A percentile compares a stretch with the other conserved stretches of the same genome.
Evolutionary conservation across 192 early-diverging fungal genomes (phyloP).

Genomic region (Coemansia sp.): DNA sequence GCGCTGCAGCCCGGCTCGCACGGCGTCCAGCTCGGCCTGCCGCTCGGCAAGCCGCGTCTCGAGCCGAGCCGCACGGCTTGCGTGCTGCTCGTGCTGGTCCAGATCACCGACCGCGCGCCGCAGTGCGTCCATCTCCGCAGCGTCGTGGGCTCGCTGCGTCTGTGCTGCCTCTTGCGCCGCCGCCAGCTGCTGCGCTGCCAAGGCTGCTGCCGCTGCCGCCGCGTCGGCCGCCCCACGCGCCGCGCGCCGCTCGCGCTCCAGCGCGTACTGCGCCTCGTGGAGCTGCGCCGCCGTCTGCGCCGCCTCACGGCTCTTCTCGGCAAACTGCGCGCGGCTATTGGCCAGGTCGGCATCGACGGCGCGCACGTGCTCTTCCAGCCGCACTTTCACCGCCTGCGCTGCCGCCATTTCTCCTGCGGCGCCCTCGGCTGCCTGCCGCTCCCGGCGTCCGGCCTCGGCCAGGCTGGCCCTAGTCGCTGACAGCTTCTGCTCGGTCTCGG

Average conservation of each 20-base stretch:
- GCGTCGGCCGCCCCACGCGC: conserved; percentile 9
- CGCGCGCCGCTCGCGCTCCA: conserved; percentile 34
- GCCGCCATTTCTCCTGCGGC: conserved; percentile 8
- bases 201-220: conserved; percentile 17
- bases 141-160: conserved; percentile 5
- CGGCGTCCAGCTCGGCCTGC: conserved; percentile 42
- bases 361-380: conserved; percentile 37
- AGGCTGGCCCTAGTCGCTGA: no score
- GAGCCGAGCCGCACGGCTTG: conserved; percentile 28
- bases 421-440: no score
- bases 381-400: conserved; percentile 9
- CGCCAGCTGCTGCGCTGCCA: conserved; percentile 23
- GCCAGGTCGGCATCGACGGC: conserved; percentile 44
- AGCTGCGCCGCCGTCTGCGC: conserved; percentile 31
- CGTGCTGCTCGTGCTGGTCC: conserved; percentile 18
- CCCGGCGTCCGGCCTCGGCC: no score
- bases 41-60: conserved; percentile 30
- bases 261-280: conserved; percentile 43
- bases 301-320: conserved; percentile 39
- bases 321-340: conserved; percentile 47
- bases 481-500: neutral
- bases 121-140: conserved; percentile 15
- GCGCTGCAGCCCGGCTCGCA: conserved; percentile 31
- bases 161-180: conserved; percentile 10
- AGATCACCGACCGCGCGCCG: conserved; percentile 21